These are phyloP conservation scores for Anaeromyces robustus DNA, from an alignment of 192 early-diverging fungal species.

Conservation along the genomic window DNA sequence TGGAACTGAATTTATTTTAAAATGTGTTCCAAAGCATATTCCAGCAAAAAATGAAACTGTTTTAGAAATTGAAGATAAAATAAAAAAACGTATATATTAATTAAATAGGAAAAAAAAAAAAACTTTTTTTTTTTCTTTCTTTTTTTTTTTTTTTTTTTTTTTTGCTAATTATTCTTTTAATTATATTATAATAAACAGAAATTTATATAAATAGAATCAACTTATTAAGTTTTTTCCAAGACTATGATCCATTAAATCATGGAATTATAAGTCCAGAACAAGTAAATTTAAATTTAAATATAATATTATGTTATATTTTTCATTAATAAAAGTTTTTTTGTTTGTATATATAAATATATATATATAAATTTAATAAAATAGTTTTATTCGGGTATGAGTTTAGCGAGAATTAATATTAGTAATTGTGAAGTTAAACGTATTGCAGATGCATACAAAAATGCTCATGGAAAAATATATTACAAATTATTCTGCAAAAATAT, in stretches of 20 bases:
- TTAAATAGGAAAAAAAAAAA: too few relatives aligned
- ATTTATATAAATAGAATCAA: not conserved
- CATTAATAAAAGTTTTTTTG: too few relatives aligned
- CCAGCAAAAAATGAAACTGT: not conserved
- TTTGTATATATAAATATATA: too few relatives aligned
- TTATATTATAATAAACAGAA: not conserved
- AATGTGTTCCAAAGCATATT: not conserved
- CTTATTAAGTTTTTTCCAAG: not conserved
- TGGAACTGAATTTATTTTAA: not conserved
- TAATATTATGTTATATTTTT: too few relatives aligned
- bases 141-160: too few relatives aligned
- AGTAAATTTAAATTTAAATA: not conserved
- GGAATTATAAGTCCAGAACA: not conserved
- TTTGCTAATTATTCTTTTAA: too few relatives aligned
- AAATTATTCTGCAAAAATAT: not conserved
- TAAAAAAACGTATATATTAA: not conserved
- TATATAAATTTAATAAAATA: not conserved
- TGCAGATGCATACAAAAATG: not conserved
- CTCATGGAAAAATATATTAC: not conserved
- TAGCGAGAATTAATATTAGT: not conserved
- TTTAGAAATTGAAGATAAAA: not conserved
- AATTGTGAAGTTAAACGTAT: not conserved
- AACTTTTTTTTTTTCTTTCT: too few relatives aligned
- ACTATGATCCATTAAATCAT: not conserved
- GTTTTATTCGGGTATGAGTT: not conserved